Percentiles rank a stretch among this genome's conserved stretches.
Conservation (phyloP, 495 filamentous ascomycete genomes). For the Cercophora scortea region DNA sequence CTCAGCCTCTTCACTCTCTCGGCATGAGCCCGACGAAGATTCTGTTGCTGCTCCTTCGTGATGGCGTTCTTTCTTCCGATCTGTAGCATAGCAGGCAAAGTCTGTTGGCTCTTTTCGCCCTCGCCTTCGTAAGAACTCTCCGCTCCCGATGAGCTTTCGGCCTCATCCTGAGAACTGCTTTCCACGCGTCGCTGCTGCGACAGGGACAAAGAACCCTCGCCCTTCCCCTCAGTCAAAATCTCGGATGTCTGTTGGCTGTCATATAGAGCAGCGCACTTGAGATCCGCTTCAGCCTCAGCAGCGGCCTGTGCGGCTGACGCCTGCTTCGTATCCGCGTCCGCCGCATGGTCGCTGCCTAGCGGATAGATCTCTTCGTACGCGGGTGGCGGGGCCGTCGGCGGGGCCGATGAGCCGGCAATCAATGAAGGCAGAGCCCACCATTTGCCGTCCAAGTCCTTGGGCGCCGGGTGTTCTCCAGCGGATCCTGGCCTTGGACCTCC, state of each 20-base stretch:
- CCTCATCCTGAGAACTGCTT: not conserved
- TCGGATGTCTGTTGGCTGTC: conserved; percentile 26
- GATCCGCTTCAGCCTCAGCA: conserved; percentile 57
- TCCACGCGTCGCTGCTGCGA: not conserved
- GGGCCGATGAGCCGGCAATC: conserved; percentile 21
- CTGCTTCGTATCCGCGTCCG: conserved; percentile 47
- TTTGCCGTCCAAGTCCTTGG: conserved; percentile 47
- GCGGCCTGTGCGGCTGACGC: conserved; percentile 51
- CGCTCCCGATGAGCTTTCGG: not conserved
- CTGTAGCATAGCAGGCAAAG: conserved; percentile 37
- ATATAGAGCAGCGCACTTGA: conserved; percentile 54
- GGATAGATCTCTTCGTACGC: conserved; percentile 80
- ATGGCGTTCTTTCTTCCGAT: conserved; percentile 45
- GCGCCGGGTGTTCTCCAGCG: conserved; percentile 24
- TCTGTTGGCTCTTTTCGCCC: not conserved
- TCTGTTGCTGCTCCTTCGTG: conserved; percentile 67
- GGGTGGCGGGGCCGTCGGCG: conserved; percentile 47
- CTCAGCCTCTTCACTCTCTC: conserved; percentile 66
- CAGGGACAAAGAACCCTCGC: not conserved
- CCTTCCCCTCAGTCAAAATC: conserved; percentile 6
- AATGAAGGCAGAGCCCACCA: conserved; percentile 62
- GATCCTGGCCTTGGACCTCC: conserved; percentile 31
- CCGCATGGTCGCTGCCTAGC: not conserved
- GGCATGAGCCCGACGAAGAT: conserved; percentile 62
- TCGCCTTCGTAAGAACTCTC: not conserved